Percentiles rank a stretch among this genome's conserved stretches.
phyloP scores from a whole-genome alignment of 2,329 filamentous ascomycete species.

The Fusarium sp. region DNA sequence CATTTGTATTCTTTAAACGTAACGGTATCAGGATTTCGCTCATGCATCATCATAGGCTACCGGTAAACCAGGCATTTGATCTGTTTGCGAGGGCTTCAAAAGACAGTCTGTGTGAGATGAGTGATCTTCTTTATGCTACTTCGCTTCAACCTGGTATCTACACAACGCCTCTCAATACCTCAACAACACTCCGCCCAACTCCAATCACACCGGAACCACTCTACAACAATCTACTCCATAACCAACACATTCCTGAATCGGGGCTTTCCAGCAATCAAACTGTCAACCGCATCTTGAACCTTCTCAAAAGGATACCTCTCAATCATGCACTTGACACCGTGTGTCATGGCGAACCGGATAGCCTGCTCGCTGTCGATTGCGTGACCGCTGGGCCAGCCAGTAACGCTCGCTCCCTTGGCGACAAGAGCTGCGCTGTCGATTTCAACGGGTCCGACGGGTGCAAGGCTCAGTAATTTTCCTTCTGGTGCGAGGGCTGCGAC shows the following conservation, averaged over 20 bases:
- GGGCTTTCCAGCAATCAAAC: conserved; percentile 52
- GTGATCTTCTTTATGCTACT: not conserved
- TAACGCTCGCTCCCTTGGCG: conserved; percentile 63
- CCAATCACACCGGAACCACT: not conserved
- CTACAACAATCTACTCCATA: conserved; percentile 8
- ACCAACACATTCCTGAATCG: conserved; percentile 57
- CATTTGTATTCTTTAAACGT: not conserved
- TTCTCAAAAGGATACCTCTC: conserved; percentile 68
- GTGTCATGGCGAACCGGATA: conserved; percentile 67
- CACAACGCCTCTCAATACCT: not conserved
- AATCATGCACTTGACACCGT: conserved; percentile 69
- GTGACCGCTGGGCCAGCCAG: conserved; percentile 69
- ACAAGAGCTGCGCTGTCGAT: conserved; percentile 56
- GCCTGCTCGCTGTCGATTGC: conserved; percentile 70
- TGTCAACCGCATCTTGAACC: conserved; percentile 55
- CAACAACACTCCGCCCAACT: not conserved
- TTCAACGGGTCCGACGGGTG: conserved; percentile 57
- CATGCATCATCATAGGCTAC: not conserved
- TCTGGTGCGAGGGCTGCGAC: conserved; percentile 60
- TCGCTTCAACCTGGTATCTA: not conserved
- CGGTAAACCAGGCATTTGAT: not conserved
- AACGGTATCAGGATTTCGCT: not conserved
- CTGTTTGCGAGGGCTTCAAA: not conserved
- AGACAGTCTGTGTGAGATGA: not conserved
- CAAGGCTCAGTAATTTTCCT: conserved; percentile 68